These are phyloP conservation scores for Ochetophila trinervis DNA, from an alignment of 306 rosid species.

Conservation along the genomic window DNA sequence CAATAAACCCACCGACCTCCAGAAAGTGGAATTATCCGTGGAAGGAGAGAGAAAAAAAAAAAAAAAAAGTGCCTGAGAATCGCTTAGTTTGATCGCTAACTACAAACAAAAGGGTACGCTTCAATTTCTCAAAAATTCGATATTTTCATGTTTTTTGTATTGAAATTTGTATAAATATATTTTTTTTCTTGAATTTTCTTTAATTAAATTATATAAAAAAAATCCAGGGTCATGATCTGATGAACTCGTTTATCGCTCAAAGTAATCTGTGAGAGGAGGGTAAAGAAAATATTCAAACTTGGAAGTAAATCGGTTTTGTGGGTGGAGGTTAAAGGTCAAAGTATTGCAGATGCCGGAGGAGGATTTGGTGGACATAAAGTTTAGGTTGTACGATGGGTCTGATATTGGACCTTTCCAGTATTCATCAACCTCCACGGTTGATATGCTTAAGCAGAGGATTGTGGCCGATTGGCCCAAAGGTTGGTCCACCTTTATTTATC, in stretches of 20 bases:
- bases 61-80: neutral
- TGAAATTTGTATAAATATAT: neutral
- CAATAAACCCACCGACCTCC: conserved; percentile 27
- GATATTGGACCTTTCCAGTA: conserved; percentile 84
- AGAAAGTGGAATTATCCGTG: conserved; percentile 17
- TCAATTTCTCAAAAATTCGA: neutral
- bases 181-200: neutral
- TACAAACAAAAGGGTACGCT: conserved; percentile 8
- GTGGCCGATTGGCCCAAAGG: conserved; percentile 97
- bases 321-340: conserved; percentile 19
- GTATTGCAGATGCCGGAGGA: conserved; percentile 79
- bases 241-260: conserved; percentile 5
- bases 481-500: conserved; percentile 21
- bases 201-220: conserved; percentile 2
- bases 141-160: neutral
- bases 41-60: neutral
- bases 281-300: neutral
- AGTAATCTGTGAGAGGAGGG: neutral
- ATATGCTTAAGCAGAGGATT: conserved; percentile 83
- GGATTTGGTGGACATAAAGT: conserved; percentile 73
- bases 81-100: conserved; percentile 20
- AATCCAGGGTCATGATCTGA: conserved; percentile 18
- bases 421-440: conserved; percentile 78
- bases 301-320: conserved; percentile 16
- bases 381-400: conserved; percentile 83